Base-by-base conservation (phyloP, 2,329 filamentous ascomycete genomes). In the Xylaria sp. region DNA sequence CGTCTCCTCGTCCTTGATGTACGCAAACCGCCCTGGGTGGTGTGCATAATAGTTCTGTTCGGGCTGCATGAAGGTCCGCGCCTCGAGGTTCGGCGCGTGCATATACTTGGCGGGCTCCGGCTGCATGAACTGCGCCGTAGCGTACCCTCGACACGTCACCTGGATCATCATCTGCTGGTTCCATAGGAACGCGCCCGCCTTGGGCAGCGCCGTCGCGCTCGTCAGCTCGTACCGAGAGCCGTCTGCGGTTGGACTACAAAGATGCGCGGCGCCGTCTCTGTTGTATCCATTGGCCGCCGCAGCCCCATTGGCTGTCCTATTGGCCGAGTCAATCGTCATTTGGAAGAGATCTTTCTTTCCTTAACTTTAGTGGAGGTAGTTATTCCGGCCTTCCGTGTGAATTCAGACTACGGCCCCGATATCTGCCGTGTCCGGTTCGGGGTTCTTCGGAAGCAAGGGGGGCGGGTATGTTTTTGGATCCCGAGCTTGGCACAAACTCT, bases 101-200 rank as follows among this genome's bases (percentile, higher is more conserved):
- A 85, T 84, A 77, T 88, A 88, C 75, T 88, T 88, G 65, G 86
- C 83, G 37, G 86, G 86, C 77, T 88, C 86, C 0, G 86, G 86
- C 75, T 88, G 86, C 86, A 88, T 88, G 79, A 87, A 88, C 65
- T 88, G 86, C 2, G 86, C 82, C 2, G 84, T 87, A 29, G 86
- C 84, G 73, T 86, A 87, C n/a, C 86, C 86, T 23, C 86, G 85
- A 75, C 86, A 88, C 64, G 86, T 88, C 55, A 85, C 80, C 75
- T 88, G 86, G 68, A 88, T 86, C 86, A 88, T 88, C 86, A 88
- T 88, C 77, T 82, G 84, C 76, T 87, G 84, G 72, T 88, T 88
- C 86, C 86, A 88, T 12, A 88, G 80, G 74, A 88, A 88, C 61
- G 82, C 85, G 59, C 82, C 84, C 2, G 86, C 85, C 76, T 86